Evolutionary conservation across 1,284 basidiomycete genomes (phyloP), one percentile per base, ranked within the genome.

Genomic region (Melampsora larici-populina): DNA sequence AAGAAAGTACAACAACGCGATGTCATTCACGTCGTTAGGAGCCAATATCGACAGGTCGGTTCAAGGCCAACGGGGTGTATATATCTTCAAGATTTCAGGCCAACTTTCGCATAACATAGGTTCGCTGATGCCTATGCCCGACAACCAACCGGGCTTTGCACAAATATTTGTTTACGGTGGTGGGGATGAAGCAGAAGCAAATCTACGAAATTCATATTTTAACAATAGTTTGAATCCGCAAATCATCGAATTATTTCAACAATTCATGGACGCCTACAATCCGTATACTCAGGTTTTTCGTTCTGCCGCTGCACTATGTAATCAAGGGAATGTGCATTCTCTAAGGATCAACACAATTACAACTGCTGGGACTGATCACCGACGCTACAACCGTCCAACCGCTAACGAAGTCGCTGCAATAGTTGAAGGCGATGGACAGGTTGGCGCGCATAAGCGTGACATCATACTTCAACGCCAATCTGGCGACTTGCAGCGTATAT

Each of bases 131-230:
- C 66, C 66, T 5, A 58, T 26, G 21, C 26, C 36, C 26, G 26
- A 13, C 36, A 36, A 36, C 9, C 36, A 40, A 7, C 36, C 66
- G 1, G 26, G 49, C 29, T 68, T 68, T 48, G 36, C 66, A n/a
- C 66, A 68, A 29, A 68, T 68, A 21, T 68, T 46, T 46, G 66
- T 68, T n/a, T n/a, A n/a, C n/a, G n/a, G n/a, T n/a, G n/a, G n/a
- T n/a, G n/a, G n/a, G n/a, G n/a, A n/a, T n/a, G 15, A 36, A 36
- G 36, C 9, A 4, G 36, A 36, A 36, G 36, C 36, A 4, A 3
- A 36, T 36, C 4, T 36, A 9, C 36, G 36, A 9, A 36, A 36
- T 9, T 36, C 36, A 36, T 9, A 36, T 9, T 36, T 36, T 9
- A 36, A 36, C 9, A 3, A 36, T 9, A 36, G 9, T 36, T 9